These are phyloP conservation scores for Pachysolen tannophilus DNA, from an alignment of 805 yeast genomes.

Conservation along the genomic window DNA sequence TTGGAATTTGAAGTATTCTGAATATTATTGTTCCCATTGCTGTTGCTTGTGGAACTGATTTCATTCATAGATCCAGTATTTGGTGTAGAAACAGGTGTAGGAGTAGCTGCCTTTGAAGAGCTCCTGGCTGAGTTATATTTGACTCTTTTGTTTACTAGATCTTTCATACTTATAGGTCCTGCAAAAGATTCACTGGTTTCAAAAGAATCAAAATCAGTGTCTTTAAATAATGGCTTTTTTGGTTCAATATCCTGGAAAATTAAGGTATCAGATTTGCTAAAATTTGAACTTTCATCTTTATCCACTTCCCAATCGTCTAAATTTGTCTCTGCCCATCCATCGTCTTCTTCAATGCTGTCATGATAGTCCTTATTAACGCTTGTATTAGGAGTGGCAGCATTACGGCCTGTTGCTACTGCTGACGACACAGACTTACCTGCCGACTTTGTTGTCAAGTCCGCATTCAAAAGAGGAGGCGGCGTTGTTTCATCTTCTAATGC, in stretches of 20 bases:
- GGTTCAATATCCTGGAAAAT: too few relatives aligned
- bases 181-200: too few relatives aligned
- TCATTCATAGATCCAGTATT: too few relatives aligned
- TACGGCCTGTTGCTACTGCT: too few relatives aligned
- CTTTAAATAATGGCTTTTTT: too few relatives aligned
- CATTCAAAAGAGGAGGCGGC: background rate
- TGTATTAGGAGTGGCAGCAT: background rate
- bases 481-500: constrained; percentile 11
- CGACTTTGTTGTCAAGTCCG: background rate
- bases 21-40: too few relatives aligned
- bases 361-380: background rate
- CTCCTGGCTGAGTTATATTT: background rate
- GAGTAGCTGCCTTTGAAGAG: too few relatives aligned
- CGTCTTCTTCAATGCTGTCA: constrained; percentile 1
- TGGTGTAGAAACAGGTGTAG: too few relatives aligned
- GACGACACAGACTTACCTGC: background rate
- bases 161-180: constrained; percentile 10
- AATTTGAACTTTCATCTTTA: too few relatives aligned
- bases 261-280: too few relatives aligned
- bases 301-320: constrained; percentile 9
- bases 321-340: constrained; percentile 7
- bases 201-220: background rate
- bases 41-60: too few relatives aligned
- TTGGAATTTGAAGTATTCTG: background rate
- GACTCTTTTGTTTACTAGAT: constrained; percentile 5